phyloP scores from a whole-genome alignment of 2,329 filamentous ascomycete genomes.

The Colletotrichum chlorophyti region DNA sequence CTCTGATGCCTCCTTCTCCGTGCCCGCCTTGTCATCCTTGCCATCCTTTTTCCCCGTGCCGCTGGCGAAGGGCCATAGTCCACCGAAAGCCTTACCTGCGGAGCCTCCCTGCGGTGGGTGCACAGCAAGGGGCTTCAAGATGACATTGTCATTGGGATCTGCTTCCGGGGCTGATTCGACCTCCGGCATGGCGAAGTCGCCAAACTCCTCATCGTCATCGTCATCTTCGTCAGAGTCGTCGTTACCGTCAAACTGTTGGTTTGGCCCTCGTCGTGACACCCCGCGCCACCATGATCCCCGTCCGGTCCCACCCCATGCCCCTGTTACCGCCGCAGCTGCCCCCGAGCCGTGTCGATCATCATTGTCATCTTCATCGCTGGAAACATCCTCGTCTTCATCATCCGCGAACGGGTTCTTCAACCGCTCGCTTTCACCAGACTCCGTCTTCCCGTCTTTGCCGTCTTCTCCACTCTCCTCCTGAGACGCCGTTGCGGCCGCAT shows the following conservation, averaged over 20 bases:
- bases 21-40: conserved; percentile 38
- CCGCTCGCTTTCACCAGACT: conserved; percentile 30
- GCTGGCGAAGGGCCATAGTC: conserved; percentile 62
- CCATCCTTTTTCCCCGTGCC: conserved; percentile 38
- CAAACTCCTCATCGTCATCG: conserved; percentile 69
- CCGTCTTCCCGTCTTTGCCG: conserved; percentile 38
- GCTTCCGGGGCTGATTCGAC: conserved; percentile 41
- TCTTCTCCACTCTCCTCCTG: conserved; percentile 49
- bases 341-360: conserved; percentile 39
- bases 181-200: conserved; percentile 73
- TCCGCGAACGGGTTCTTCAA: conserved; percentile 63
- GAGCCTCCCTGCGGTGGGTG: conserved; percentile 53
- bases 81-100: conserved; percentile 48
- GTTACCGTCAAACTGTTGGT: conserved; percentile 47
- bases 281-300: conserved; percentile 58
- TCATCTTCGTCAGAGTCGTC: conserved; percentile 57
- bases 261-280: conserved; percentile 40
- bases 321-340: conserved; percentile 37
- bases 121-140: conserved; percentile 62
- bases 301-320: conserved; percentile 29
- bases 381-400: conserved; percentile 56
- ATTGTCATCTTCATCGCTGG: conserved; percentile 60
- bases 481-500: conserved; percentile 52
- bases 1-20: conserved; percentile 35
- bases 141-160: conserved; percentile 46